phyloP scores from a whole-genome alignment of 495 filamentous ascomycete genomes.

The Aspergillus ellipticus region DNA sequence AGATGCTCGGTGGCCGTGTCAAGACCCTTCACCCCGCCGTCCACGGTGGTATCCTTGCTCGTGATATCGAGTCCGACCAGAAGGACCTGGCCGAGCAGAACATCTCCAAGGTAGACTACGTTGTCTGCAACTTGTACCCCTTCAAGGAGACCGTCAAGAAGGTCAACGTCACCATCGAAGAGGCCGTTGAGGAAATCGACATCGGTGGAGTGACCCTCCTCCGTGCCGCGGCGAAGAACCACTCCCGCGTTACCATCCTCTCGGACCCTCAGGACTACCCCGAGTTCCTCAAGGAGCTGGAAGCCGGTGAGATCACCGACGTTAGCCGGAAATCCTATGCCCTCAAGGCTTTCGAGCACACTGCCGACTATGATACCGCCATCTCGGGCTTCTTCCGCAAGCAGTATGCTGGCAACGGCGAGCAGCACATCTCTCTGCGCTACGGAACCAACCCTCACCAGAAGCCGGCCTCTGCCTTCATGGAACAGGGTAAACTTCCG shows the following conservation, averaged over 20 bases:
- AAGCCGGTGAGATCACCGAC: conserved; percentile 80
- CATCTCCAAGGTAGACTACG: conserved; percentile 96
- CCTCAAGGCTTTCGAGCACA: conserved; percentile 96
- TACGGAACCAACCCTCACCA: conserved; percentile 98
- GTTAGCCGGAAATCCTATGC: conserved; percentile 80
- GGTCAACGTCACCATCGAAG: conserved; percentile 90
- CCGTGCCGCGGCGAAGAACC: conserved; percentile 96
- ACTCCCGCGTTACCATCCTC: conserved; percentile 88
- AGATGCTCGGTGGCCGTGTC: conserved; percentile 94
- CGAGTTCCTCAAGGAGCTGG: conserved; percentile 86
- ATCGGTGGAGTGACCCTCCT: conserved; percentile 96
- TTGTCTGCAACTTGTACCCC: conserved; percentile 97
- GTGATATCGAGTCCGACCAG: conserved; percentile 87
- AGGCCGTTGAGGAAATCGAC: conserved; percentile 98
- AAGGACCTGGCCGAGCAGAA: conserved; percentile 95
- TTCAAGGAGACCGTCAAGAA: conserved; percentile 98
- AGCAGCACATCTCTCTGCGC: conserved; percentile 78
- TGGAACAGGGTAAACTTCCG: conserved; percentile 68
- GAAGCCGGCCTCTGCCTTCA: conserved; percentile 85
- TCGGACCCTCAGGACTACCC: conserved; percentile 91
- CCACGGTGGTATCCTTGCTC: conserved; percentile 89
- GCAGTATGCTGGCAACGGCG: conserved; percentile 82
- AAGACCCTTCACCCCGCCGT: conserved; percentile 97
- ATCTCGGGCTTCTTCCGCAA: conserved; percentile 98
- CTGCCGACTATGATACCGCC: conserved; percentile 92